Percentiles rank a stretch among this genome's conserved stretches.
Evolutionary conservation across 768 basidiomycete genomes (phyloP).

Genomic region (Cytidiella melzeri): DNA sequence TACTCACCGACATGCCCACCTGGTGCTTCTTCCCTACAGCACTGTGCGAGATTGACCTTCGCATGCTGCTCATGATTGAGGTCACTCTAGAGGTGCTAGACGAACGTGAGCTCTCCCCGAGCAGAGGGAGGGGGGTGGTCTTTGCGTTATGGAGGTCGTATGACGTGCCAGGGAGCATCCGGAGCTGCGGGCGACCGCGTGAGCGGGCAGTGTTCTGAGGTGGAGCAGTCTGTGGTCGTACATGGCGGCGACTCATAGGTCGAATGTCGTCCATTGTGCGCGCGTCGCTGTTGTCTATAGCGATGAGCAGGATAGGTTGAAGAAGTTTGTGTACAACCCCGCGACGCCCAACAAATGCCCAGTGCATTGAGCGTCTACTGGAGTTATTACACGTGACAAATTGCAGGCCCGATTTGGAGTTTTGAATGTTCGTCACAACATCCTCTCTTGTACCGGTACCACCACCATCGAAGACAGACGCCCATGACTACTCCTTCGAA

Average conservation of each 20-base stretch:
- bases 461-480: too few species aligned
- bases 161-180: slow-evolving; percentile 1
- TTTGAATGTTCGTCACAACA: too few species aligned
- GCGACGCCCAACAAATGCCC: too few species aligned
- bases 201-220: neutral
- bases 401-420: too few species aligned
- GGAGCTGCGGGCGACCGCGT: slow-evolving; percentile 5
- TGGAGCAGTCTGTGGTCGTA: neutral
- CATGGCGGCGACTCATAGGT: neutral
- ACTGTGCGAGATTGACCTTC: slow-evolving; percentile 8
- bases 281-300: too few species aligned
- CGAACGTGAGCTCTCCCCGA: neutral
- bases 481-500: too few species aligned
- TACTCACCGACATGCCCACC: slow-evolving; percentile 8
- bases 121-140: neutral
- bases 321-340: too few species aligned
- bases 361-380: too few species aligned
- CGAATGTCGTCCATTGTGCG: slow-evolving; percentile 4
- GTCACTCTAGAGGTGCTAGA: slow-evolving; percentile 4
- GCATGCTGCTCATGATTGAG: slow-evolving; percentile 11
- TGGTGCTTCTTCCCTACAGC: slow-evolving; percentile 8
- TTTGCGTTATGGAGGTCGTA: neutral
- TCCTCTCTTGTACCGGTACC: too few species aligned
- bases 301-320: too few species aligned
- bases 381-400: too few species aligned